These are phyloP conservation scores for Ganoderma boninense DNA, from an alignment of 1,284 basidiomycete genomes.

Conservation along the genomic window DNA sequence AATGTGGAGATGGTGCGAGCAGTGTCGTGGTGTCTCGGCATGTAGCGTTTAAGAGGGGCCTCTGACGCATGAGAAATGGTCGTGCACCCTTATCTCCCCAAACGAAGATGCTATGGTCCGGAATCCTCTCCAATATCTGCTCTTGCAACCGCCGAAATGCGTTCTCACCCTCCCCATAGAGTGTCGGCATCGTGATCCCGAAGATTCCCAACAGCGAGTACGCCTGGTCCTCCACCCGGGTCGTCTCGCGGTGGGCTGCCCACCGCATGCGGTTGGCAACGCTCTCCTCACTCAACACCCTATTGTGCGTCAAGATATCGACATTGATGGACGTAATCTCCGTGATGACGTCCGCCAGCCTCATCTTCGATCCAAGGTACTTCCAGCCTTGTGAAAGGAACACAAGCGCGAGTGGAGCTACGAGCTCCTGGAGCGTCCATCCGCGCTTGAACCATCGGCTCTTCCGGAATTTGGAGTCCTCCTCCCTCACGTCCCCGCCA, in stretches of 20 bases:
- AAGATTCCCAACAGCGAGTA: constrained; percentile 13
- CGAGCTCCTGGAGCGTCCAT: constrained; percentile 16
- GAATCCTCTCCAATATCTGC: constrained; percentile 3
- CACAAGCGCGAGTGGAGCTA: background rate
- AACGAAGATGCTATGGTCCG: background rate
- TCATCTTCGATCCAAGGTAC: background rate
- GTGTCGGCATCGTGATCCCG: constrained; percentile 7
- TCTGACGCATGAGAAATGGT: too few relatives aligned
- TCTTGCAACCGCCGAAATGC: constrained; percentile 12
- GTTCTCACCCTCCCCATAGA: constrained; percentile 9
- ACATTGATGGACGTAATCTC: background rate
- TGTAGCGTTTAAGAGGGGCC: too few relatives aligned
- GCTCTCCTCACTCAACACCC: background rate
- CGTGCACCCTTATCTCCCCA: background rate
- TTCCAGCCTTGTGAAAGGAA: constrained; percentile 6
- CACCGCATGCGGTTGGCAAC: constrained; percentile 1
- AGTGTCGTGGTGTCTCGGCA: too few relatives aligned
- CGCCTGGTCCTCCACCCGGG: too few relatives aligned
- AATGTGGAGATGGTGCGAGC: too few relatives aligned
- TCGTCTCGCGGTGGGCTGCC: constrained; percentile 1
- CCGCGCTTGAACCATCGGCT: constrained; percentile 5
- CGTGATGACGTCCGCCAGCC: background rate
- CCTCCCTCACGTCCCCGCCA: too few relatives aligned
- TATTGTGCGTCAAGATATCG: background rate
- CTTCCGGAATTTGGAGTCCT: background rate